Conservation (phyloP, 2,329 filamentous ascomycete genomes). For the Lizonia empirigonia region DNA sequence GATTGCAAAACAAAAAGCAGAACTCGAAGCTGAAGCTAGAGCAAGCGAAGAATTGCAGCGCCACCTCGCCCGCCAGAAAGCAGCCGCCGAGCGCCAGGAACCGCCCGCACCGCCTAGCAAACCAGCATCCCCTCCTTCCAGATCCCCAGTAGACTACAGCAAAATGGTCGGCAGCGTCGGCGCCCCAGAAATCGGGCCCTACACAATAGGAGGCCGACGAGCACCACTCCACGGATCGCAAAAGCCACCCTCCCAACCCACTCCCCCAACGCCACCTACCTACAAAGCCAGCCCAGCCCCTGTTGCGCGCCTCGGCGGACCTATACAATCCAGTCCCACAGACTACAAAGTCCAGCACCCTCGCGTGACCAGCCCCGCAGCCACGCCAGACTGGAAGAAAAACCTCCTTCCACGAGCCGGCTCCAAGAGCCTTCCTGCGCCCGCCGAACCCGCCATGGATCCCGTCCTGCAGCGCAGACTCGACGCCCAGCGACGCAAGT, state of each 20-base stretch:
- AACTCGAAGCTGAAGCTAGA: background rate
- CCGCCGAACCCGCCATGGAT: slow-evolving; percentile 6
- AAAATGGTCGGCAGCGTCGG: slow-evolving; percentile 12
- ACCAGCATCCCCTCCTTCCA: background rate
- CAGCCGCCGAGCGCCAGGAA: background rate
- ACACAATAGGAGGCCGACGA: slow-evolving; percentile 28
- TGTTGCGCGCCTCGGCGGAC: slow-evolving; percentile 22
- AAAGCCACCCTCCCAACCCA: slow-evolving; percentile 14
- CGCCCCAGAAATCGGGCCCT: slow-evolving; percentile 27
- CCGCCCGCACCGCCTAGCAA: background rate
- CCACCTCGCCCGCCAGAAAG: background rate
- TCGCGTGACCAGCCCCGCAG: background rate
- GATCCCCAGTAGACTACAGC: slow-evolving; percentile 22
- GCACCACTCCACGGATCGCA: slow-evolving; percentile 33
- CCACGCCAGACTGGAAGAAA: slow-evolving; percentile 1
- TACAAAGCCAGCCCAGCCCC: slow-evolving; percentile 19
- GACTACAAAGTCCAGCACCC: background rate
- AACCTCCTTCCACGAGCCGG: slow-evolving; percentile 2
- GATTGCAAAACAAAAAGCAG: background rate
- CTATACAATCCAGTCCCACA: slow-evolving; percentile 1
- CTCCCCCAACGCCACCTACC: slow-evolving; percentile 7
- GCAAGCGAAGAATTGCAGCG: background rate
- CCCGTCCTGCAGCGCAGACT: slow-evolving; percentile 16
- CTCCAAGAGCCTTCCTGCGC: slow-evolving; percentile 11
- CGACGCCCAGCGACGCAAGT: slow-evolving; percentile 17